These are phyloP conservation scores for Paramecium tetraurelia DNA, from an alignment of 73 alveolate genomes.

Conservation along the genomic window DNA sequence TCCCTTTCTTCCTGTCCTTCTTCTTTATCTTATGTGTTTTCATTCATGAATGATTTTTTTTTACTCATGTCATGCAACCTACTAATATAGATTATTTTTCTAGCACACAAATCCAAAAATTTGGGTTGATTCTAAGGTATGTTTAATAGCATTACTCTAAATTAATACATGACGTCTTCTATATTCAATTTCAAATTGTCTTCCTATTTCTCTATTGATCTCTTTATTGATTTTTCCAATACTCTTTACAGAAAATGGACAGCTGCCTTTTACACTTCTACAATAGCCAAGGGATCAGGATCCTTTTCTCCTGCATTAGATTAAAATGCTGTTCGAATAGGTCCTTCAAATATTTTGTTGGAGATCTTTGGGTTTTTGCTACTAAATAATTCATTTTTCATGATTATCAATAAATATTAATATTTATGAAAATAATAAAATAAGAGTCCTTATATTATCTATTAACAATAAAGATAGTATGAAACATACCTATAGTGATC, in stretches of 20 bases:
- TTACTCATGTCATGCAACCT: not conserved
- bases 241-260: not conserved
- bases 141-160: not conserved
- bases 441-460: no score
- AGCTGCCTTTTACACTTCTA: not conserved
- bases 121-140: not conserved
- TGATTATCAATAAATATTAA: not conserved
- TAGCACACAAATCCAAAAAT: not conserved
- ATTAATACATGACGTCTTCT: not conserved
- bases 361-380: not conserved
- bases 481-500: no score
- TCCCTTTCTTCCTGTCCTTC: not conserved
- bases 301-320: not conserved
- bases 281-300: not conserved
- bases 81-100: not conserved
- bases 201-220: not conserved
- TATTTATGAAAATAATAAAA: not conserved
- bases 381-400: not conserved
- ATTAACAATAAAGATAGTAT: no score
- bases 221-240: not conserved
- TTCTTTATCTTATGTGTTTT: not conserved
- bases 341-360: not conserved
- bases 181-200: not conserved
- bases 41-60: not conserved
- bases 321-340: not conserved